phyloP scores from a whole-genome alignment of 345 rosid species.

The Moringa oleifera region DNA sequence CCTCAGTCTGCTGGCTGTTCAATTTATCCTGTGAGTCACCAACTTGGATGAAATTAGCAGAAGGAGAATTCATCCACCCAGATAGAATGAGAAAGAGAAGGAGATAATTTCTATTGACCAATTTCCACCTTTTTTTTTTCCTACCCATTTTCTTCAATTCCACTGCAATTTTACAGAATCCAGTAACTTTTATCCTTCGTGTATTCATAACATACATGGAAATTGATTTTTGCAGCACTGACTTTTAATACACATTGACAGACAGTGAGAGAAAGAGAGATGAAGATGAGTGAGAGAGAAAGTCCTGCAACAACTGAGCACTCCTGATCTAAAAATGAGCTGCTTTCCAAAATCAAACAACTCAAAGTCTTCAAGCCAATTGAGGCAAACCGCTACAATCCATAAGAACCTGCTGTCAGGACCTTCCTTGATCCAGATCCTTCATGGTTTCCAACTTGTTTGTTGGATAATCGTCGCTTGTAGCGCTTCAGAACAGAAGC shows the following conservation, averaged over 20 bases:
- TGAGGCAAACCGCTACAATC: conserved; percentile 17
- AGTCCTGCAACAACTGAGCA: background rate
- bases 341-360: conserved; percentile 29
- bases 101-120: background rate
- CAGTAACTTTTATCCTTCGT: conserved; percentile 24
- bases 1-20: too few relatives aligned
- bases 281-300: conserved; percentile 6
- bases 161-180: conserved; percentile 31
- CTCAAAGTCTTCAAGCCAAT: conserved; percentile 16
- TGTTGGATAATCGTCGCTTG: conserved; percentile 74
- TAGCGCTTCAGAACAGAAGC: conserved; percentile 97
- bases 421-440: conserved; percentile 42
- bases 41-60: too few relatives aligned
- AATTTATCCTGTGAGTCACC: too few relatives aligned
- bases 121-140: background rate
- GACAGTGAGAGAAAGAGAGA: background rate
- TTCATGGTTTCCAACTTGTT: conserved; percentile 30
- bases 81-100: too few relatives aligned
- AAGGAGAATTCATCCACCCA: too few relatives aligned
- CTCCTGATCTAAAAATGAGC: conserved; percentile 13
- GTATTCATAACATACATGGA: conserved; percentile 26
- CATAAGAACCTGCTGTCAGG: conserved; percentile 17
- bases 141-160: conserved; percentile 23
- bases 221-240: conserved; percentile 25
- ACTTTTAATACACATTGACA: conserved; percentile 16